Conservation (phyloP, 108 stramenopile genomes). For the Schizochytrium sp. region DNA sequence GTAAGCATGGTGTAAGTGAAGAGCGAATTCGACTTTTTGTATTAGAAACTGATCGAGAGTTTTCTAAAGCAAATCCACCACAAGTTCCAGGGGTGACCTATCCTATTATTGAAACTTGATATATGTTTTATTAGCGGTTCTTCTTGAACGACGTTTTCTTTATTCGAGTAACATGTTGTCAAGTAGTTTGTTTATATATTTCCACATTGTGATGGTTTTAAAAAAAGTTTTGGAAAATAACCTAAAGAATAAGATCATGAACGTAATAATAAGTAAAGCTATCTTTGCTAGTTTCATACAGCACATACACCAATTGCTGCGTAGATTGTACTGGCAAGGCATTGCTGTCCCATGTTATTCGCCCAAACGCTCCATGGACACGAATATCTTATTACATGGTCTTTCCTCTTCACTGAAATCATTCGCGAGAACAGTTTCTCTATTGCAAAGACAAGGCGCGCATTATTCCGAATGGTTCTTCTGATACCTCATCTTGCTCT, state of each 20-base stretch:
- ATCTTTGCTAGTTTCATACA: no score
- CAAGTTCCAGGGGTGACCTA: not conserved
- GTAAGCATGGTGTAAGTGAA: slow-evolving; percentile 49
- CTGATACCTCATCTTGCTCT: not conserved
- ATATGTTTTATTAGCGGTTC: not conserved
- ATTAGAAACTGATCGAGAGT: not conserved
- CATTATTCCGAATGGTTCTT: not conserved
- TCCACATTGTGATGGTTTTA: no score
- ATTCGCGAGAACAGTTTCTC: not conserved
- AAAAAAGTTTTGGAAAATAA: no score
- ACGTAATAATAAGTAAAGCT: no score
- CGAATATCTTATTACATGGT: no score
- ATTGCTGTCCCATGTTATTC: no score
- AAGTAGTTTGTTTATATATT: not conserved
- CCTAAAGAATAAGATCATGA: no score
- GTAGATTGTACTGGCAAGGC: no score
- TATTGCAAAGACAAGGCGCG: slow-evolving; percentile 14
- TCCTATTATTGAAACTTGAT: not conserved
- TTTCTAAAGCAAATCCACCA: not conserved
- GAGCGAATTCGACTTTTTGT: not conserved
- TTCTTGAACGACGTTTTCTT: not conserved
- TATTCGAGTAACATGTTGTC: not conserved
- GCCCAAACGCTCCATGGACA: no score
- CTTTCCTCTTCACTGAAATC: no score
- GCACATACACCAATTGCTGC: no score